phyloP scores from a whole-genome alignment of 306 rosid genomes.

The Acacia confusa region DNA sequence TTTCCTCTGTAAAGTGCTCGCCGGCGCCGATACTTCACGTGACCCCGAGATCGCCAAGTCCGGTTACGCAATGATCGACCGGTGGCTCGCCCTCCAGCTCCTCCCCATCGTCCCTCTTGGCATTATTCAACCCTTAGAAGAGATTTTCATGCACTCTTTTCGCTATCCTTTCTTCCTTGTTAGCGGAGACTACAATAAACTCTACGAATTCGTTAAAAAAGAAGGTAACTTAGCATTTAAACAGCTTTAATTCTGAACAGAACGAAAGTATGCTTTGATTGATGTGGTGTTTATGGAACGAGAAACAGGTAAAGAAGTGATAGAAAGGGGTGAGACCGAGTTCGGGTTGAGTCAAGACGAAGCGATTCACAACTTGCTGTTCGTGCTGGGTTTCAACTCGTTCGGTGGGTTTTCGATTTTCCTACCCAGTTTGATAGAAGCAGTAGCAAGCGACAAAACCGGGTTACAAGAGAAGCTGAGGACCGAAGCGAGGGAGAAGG shows the following conservation, averaged over 20 bases:
- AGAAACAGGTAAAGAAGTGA: slow-evolving; percentile 59
- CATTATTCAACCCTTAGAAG: slow-evolving; percentile 76
- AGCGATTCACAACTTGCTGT: slow-evolving; percentile 74
- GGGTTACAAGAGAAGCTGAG: slow-evolving; percentile 58
- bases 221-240: slow-evolving; percentile 42
- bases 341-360: slow-evolving; percentile 70
- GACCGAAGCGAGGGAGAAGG: slow-evolving; percentile 62
- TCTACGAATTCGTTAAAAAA: slow-evolving; percentile 56
- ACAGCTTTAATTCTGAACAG: not conserved
- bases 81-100: slow-evolving; percentile 86
- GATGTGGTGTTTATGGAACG: not conserved
- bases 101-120: slow-evolving; percentile 69
- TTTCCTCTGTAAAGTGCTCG: slow-evolving; percentile 57
- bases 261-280: not conserved
- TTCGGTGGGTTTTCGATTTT: slow-evolving; percentile 85
- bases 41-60: slow-evolving; percentile 56
- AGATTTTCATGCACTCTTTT: slow-evolving; percentile 83
- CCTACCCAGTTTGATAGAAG: slow-evolving; percentile 52
- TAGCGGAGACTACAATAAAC: slow-evolving; percentile 59
- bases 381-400: slow-evolving; percentile 82
- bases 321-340: slow-evolving; percentile 49
- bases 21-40: slow-evolving; percentile 65
- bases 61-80: slow-evolving; percentile 57
- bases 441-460: slow-evolving; percentile 44
- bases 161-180: slow-evolving; percentile 70